A percentile compares a stretch with the other conserved stretches of the same genome.
phyloP scores from a whole-genome alignment of 108 stramenopile species.

The Conticribra weissflogii region DNA sequence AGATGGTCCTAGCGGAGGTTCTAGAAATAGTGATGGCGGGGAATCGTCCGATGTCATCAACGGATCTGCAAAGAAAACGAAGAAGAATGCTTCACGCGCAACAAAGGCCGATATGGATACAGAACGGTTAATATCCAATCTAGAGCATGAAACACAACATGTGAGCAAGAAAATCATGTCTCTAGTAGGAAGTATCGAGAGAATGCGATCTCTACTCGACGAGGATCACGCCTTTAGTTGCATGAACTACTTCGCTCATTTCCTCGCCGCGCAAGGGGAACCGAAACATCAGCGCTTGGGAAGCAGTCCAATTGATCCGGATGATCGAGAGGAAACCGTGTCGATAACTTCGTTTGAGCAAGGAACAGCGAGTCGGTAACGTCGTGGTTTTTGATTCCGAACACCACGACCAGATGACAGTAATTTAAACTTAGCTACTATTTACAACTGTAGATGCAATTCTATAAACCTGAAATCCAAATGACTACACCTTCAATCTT shows the following conservation, averaged over 20 bases:
- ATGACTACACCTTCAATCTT: not conserved
- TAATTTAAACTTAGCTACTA: too few species aligned
- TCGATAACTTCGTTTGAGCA: conserved; percentile 34
- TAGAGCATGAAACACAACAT: conserved; percentile 82
- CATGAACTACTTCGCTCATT: conserved; percentile 33
- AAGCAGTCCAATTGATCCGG: not conserved
- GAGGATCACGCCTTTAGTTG: conserved; percentile 39
- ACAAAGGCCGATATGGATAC: conserved; percentile 62
- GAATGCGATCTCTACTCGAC: conserved; percentile 58
- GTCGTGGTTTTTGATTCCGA: too few species aligned
- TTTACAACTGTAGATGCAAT: not conserved
- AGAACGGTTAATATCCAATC: conserved; percentile 62
- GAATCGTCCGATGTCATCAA: conserved; percentile 28
- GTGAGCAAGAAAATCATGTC: conserved; percentile 78
- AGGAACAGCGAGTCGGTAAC: conserved; percentile 15
- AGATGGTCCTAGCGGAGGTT: too few species aligned
- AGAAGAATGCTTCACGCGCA: conserved; percentile 20
- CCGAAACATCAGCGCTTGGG: conserved; percentile 36
- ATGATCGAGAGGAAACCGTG: conserved; percentile 24
- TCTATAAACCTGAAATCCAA: not conserved
- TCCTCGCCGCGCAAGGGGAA: conserved; percentile 25
- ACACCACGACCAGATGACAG: too few species aligned
- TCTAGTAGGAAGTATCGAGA: conserved; percentile 59
- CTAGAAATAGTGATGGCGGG: not conserved
- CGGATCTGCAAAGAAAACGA: conserved; percentile 25